Evolutionary conservation across 306 rosid genomes (phyloP).

Genomic region (Dicorynia guianensis): DNA sequence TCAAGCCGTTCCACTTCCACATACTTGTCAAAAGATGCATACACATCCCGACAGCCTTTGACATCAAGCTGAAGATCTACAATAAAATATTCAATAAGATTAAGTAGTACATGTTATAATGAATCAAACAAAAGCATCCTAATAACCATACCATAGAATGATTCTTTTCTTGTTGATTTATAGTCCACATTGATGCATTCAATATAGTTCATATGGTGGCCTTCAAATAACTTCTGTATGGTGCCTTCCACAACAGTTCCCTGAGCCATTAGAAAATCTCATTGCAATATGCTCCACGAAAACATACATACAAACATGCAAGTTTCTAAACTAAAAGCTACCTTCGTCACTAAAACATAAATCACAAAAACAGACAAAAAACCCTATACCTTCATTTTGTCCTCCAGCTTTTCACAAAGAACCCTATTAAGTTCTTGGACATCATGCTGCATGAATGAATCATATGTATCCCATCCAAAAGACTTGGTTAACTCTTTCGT

Average conservation of each 20-base stretch:
- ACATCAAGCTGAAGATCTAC: constrained; percentile 89
- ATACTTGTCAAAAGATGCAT: constrained; percentile 92
- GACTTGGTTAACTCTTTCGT: constrained; percentile 93
- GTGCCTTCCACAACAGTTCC: constrained; percentile 84
- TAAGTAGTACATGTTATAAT: neutral
- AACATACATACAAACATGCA: constrained; percentile 22
- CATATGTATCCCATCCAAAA: constrained; percentile 96
- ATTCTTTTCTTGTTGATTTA: constrained; percentile 82
- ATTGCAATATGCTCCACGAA: neutral
- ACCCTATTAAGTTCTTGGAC: constrained; percentile 98
- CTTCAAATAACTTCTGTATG: constrained; percentile 73
- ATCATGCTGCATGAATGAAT: constrained; percentile 97
- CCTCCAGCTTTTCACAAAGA: constrained; percentile 94
- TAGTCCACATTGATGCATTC: constrained; percentile 92
- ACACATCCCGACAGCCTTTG: constrained; percentile 91
- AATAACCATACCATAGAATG: constrained; percentile 66
- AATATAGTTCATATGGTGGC: constrained; percentile 75
- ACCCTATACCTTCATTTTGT: constrained; percentile 88
- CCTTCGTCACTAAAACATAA: neutral
- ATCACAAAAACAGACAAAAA: constrained; percentile 21
- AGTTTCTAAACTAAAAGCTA: neutral
- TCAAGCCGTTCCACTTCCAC: constrained; percentile 95
- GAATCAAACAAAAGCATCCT: neutral
- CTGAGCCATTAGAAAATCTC: constrained; percentile 32
- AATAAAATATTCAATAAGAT: constrained; percentile 1